Base-by-base conservation (phyloP, 768 basidiomycete genomes). In the Boletus patriciae region DNA sequence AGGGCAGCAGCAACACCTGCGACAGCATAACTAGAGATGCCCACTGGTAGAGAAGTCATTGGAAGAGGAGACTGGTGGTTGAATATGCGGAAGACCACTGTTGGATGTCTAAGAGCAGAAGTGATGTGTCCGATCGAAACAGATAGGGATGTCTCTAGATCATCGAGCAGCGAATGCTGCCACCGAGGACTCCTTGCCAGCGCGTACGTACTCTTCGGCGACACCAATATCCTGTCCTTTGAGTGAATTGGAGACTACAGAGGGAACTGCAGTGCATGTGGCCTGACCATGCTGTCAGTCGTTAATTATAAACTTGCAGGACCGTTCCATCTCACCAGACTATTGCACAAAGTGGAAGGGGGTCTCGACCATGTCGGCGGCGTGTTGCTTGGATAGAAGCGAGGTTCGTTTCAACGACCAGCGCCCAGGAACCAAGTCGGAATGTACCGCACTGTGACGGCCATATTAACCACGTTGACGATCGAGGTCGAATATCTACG, bases 341-440 rank as follows among this genome's bases (percentile, higher is more conserved):
- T 65, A 44, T 58, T 76, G 66, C 8, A 71, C 71, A 50, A 62
- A 70, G 1, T 56, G 60, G 44, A 73, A 75, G 4, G 78, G 77
- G 18, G 55, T 58, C 50, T 70, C 68, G 55, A 55, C 54, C 68
- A 59, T 62, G 21, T 52, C 70, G 9, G 55, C 45, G 3, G 70
- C 60, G 1, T 61, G 64, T 38, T 62, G 58, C 4, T 50, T 57
- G 13, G 58, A 70, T 2, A 61, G 42, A 21, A 61, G 2, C 12
- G 74, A 76, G 8, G 50, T 61, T 42, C 62, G 61, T 55, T 74
- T 69, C 45, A 76, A 76, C 0, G 67, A 66, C 8, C 70, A 9
- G 77, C 76, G n/a, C n/a, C n/a, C 0, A 77, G 77, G 38, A 76
- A 55, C 77, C 77, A 79, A 3, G 69, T 43, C 4, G 77, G 77